Percentiles rank a stretch among this genome's conserved stretches.
Conservation (phyloP, 2,329 filamentous ascomycete species). For the Setomelanomma holmii region DNA sequence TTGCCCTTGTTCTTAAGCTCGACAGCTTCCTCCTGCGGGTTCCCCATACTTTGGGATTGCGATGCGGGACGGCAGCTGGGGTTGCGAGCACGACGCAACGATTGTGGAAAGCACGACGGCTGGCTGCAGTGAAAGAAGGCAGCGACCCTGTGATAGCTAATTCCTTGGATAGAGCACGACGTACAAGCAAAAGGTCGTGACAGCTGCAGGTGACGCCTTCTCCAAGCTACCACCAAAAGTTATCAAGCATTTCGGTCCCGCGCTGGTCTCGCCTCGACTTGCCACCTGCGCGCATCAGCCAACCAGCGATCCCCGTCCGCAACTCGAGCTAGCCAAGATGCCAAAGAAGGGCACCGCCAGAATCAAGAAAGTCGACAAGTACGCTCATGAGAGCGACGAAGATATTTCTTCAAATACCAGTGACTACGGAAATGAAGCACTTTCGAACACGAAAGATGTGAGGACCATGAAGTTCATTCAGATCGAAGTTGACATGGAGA, state of each 20-base stretch:
- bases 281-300: slow-evolving; percentile 28
- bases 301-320: slow-evolving; percentile 24
- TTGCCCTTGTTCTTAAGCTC: slow-evolving; percentile 94
- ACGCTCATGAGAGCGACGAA: slow-evolving; percentile 11
- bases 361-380: slow-evolving; percentile 27
- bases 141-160: neutral
- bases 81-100: slow-evolving; percentile 6
- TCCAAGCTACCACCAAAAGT: slow-evolving; percentile 24
- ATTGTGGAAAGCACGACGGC: slow-evolving; percentile 15
- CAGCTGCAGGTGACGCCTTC: slow-evolving; percentile 13
- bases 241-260: slow-evolving; percentile 28
- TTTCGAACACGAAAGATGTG: neutral
- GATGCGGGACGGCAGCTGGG: slow-evolving; percentile 13
- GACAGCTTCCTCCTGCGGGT: slow-evolving; percentile 70
- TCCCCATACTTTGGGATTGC: slow-evolving; percentile 41
- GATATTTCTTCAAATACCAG: neutral
- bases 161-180: neutral
- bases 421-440: neutral
- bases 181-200: slow-evolving; percentile 9
- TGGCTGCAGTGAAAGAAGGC: slow-evolving; percentile 19
- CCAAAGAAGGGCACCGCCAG: slow-evolving; percentile 32
- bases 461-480: neutral
- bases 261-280: slow-evolving; percentile 31
- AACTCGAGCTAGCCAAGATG: slow-evolving; percentile 20
- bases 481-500: slow-evolving; percentile 10